phyloP scores from a whole-genome alignment of 2,329 filamentous ascomycete genomes.

The Arthrocladium fulminans region DNA sequence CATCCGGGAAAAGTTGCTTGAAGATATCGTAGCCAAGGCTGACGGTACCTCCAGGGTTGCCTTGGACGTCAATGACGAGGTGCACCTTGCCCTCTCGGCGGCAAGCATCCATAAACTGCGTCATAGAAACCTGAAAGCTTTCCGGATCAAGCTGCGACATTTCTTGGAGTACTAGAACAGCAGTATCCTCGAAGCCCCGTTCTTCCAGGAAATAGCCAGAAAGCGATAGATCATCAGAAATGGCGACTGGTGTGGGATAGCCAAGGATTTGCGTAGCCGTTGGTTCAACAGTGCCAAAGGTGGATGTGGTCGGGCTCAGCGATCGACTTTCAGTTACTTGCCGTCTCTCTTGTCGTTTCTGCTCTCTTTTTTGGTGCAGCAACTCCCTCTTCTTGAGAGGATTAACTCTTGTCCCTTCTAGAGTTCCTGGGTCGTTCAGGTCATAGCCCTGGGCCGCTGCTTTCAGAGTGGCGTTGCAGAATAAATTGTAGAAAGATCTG shows the following conservation, averaged over 20 bases:
- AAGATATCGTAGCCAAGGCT: conserved; percentile 43
- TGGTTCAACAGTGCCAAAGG: conserved; percentile 23
- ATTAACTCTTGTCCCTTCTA: background rate
- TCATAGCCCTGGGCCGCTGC: conserved; percentile 2
- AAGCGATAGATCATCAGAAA: conserved; percentile 28
- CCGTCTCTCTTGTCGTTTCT: background rate
- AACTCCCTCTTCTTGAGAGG: background rate
- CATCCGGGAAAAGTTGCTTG: conserved; percentile 44
- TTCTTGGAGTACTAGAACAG: conserved; percentile 35
- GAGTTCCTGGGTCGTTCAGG: background rate
- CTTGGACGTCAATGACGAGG: conserved; percentile 54
- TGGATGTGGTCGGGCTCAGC: conserved; percentile 15
- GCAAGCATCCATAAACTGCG: conserved; percentile 40
- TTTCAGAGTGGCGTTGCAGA: conserved; percentile 12
- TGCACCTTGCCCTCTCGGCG: conserved; percentile 44
- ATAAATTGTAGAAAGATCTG: conserved; percentile 10
- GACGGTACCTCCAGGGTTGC: conserved; percentile 51
- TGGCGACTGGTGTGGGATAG: conserved; percentile 31
- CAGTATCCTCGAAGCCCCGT: conserved; percentile 33
- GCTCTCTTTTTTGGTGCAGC: background rate
- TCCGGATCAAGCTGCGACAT: conserved; percentile 26
- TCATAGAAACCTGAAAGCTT: conserved; percentile 24
- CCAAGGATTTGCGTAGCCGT: conserved; percentile 11
- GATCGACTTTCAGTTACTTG: conserved; percentile 15
- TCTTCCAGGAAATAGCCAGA: conserved; percentile 39